These are phyloP conservation scores for Solanum megistacrolobum DNA, from an alignment of 257 asterid species.

Conservation along the genomic window DNA sequence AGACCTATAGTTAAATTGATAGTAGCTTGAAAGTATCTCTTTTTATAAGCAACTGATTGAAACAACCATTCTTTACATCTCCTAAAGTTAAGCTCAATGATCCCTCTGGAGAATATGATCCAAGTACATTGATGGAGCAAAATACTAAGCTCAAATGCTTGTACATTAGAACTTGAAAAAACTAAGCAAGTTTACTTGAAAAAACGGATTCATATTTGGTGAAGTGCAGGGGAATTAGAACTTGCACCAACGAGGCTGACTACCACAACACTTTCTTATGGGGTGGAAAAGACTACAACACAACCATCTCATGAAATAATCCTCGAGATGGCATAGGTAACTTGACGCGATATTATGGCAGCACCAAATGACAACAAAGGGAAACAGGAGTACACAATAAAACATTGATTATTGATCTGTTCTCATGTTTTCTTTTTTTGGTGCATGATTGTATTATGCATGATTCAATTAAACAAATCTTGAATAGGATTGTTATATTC, in stretches of 20 bases:
- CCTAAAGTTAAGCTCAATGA: neutral
- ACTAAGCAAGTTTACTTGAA: neutral
- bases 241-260: neutral
- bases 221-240: neutral
- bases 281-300: neutral
- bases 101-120: neutral
- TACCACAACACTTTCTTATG: neutral
- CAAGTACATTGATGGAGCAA: neutral
- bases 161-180: too few species aligned
- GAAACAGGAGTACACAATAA: neutral
- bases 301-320: neutral
- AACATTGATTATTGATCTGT: neutral
- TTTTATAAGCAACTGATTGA: neutral
- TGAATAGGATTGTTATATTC: neutral
- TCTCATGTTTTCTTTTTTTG: neutral
- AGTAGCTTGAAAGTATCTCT: neutral
- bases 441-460: neutral
- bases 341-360: neutral
- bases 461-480: neutral
- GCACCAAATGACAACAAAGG: neutral
- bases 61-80: neutral
- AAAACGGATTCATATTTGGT: neutral
- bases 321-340: neutral
- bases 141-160: neutral
- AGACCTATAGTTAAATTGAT: neutral